Percentiles rank a stretch among this genome's conserved stretches.
Conservation (phyloP, 2,329 filamentous ascomycete genomes). For the Helotiales sp. region DNA sequence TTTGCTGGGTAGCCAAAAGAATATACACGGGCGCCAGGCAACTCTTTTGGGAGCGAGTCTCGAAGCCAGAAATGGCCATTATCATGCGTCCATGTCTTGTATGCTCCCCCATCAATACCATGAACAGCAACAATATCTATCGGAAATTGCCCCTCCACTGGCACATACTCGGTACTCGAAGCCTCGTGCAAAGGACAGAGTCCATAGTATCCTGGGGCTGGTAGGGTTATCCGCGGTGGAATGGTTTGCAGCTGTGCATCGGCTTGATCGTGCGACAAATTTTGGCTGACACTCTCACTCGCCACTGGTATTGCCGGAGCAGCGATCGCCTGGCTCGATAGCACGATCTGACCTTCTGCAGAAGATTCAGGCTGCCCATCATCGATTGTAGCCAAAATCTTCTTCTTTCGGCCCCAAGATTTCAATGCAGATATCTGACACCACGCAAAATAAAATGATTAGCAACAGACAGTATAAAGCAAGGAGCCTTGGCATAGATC, state of each 20-base stretch:
- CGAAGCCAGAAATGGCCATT: slow-evolving; percentile 22
- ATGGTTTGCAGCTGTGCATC: neutral
- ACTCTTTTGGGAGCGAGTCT: slow-evolving; percentile 21
- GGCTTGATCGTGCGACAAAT: neutral
- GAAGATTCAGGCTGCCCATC: neutral
- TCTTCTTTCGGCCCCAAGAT: neutral
- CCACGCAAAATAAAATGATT: neutral
- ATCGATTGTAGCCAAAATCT: neutral
- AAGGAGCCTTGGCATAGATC: neutral
- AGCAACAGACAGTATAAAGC: neutral
- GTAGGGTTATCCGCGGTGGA: neutral
- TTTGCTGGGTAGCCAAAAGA: slow-evolving; percentile 26
- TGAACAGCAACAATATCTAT: slow-evolving; percentile 25
- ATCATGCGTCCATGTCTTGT: slow-evolving; percentile 26
- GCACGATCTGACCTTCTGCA: neutral
- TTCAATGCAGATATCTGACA: neutral
- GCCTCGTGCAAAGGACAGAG: neutral
- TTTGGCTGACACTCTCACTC: neutral
- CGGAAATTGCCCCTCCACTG: neutral
- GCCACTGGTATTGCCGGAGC: neutral
- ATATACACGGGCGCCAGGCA: slow-evolving; percentile 25
- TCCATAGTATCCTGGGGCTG: neutral
- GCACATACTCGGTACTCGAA: neutral
- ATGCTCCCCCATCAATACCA: slow-evolving; percentile 22
- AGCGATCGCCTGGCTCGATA: neutral